Percentiles rank a stretch among this genome's conserved stretches.
These are phyloP conservation scores for Neurospora tetraspora DNA, from an alignment of 495 filamentous ascomycete genomes.

Conservation along the genomic window DNA sequence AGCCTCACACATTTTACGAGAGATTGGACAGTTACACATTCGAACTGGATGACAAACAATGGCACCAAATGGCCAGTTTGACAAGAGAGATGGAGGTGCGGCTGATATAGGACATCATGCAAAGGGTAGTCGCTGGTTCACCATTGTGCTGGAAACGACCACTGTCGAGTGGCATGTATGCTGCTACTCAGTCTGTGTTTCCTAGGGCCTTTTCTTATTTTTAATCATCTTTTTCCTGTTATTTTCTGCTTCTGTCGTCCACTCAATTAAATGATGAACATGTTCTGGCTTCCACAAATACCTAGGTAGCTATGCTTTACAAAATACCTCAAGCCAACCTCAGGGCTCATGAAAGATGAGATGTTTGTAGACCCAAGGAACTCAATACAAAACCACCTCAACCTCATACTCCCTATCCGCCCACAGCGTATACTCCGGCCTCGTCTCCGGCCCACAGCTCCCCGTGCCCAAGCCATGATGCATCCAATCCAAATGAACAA, in stretches of 20 bases:
- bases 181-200: background rate
- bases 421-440: slow-evolving; percentile 38
- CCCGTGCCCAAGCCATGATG: slow-evolving; percentile 47
- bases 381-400: slow-evolving; percentile 34
- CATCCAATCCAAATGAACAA: slow-evolving; percentile 51
- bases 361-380: background rate
- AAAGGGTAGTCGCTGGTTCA: background rate
- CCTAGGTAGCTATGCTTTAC: no score
- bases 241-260: accelerated
- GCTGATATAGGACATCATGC: background rate
- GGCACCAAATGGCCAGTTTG: background rate
- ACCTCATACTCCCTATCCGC: slow-evolving; percentile 36
- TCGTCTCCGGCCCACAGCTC: slow-evolving; percentile 40
- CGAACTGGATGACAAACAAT: accelerated
- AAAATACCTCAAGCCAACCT: background rate
- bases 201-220: background rate
- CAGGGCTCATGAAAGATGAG: background rate
- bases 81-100: background rate
- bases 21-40: background rate
- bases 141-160: background rate
- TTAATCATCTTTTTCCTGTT: background rate
- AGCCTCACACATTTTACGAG: background rate
- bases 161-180: background rate
- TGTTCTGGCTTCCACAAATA: background rate
- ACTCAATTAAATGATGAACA: background rate